phyloP scores from a whole-genome alignment of 1,284 basidiomycete species.

The Coniophora puteana region DNA sequence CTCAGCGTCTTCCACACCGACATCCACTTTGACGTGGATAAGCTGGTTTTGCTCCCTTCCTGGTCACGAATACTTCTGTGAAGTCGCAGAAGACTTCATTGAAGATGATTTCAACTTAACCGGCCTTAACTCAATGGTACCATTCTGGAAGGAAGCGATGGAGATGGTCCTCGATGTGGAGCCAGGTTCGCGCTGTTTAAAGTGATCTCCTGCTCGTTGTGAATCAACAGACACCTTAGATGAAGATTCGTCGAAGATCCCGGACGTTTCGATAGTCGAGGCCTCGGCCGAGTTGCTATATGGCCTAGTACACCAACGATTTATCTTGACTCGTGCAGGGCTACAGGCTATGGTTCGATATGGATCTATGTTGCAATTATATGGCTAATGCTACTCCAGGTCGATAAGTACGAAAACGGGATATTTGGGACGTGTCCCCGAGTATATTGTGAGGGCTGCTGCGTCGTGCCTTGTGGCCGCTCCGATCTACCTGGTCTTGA shows the following conservation, averaged over 20 bases:
- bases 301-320: slow-evolving; percentile 96
- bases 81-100: slow-evolving; percentile 98
- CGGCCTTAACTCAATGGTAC: slow-evolving; percentile 90
- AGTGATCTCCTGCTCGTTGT: slow-evolving; percentile 9
- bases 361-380: slow-evolving; percentile 13
- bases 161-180: slow-evolving; percentile 99
- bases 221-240: slow-evolving; percentile 42
- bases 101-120: slow-evolving; percentile 99
- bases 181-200: slow-evolving; percentile 65
- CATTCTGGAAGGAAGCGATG: slow-evolving; percentile 99
- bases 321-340: slow-evolving; percentile 92
- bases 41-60: slow-evolving; percentile 98
- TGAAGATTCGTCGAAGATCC: slow-evolving; percentile 90
- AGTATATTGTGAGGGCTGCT: slow-evolving; percentile 88
- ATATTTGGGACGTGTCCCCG: slow-evolving; percentile 95
- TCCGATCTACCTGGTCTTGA: slow-evolving; percentile 97
- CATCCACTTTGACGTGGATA: slow-evolving; percentile 91
- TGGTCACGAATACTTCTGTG: slow-evolving; percentile 98
- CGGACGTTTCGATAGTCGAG: slow-evolving; percentile 97
- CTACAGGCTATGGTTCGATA: slow-evolving; percentile 90
- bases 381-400: slow-evolving; percentile 42
- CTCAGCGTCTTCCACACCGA: slow-evolving; percentile 80
- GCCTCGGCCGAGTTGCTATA: slow-evolving; percentile 97
- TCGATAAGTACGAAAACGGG: slow-evolving; percentile 93
- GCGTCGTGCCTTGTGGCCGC: slow-evolving; percentile 93